Evolutionary conservation across 345 rosid genomes (phyloP).

Genomic region (Lumnitzera littorea): DNA sequence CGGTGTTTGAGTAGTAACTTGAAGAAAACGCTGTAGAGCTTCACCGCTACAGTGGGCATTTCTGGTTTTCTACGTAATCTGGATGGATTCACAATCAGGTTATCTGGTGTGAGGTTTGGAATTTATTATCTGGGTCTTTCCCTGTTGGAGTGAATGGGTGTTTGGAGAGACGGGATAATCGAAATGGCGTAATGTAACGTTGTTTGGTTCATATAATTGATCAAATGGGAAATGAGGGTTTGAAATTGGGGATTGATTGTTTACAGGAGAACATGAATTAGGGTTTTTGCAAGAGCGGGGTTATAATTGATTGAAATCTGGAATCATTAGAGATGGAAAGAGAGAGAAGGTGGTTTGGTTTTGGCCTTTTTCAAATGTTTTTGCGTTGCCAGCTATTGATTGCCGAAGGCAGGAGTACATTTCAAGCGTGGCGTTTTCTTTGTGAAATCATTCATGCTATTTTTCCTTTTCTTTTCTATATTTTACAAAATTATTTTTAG

Average conservation of each 20-base stretch:
- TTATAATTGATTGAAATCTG: background rate
- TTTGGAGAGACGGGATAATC: too few species aligned
- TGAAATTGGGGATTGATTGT: too few species aligned
- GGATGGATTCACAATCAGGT: too few species aligned
- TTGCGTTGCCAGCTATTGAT: background rate
- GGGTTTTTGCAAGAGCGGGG: background rate
- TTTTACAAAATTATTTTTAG: too few species aligned
- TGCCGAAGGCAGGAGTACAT: background rate
- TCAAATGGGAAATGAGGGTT: too few species aligned
- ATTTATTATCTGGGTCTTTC: too few species aligned
- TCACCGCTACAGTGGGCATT: conserved; percentile 89
- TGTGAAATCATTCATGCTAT: background rate
- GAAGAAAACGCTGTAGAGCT: conserved; percentile 90
- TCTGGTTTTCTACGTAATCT: conserved; percentile 1
- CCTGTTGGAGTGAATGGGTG: too few species aligned
- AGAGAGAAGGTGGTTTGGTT: conserved; percentile 3
- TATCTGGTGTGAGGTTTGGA: too few species aligned
- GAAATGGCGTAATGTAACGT: too few species aligned
- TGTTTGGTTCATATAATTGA: too few species aligned
- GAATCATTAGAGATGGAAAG: background rate
- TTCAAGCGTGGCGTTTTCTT: background rate
- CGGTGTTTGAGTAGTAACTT: conserved; percentile 81
- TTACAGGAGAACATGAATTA: background rate
- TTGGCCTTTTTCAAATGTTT: background rate
- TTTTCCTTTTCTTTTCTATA: too few species aligned